Base-by-base conservation (phyloP, 1,284 basidiomycete species). In the Chondrostereum purpureum region DNA sequence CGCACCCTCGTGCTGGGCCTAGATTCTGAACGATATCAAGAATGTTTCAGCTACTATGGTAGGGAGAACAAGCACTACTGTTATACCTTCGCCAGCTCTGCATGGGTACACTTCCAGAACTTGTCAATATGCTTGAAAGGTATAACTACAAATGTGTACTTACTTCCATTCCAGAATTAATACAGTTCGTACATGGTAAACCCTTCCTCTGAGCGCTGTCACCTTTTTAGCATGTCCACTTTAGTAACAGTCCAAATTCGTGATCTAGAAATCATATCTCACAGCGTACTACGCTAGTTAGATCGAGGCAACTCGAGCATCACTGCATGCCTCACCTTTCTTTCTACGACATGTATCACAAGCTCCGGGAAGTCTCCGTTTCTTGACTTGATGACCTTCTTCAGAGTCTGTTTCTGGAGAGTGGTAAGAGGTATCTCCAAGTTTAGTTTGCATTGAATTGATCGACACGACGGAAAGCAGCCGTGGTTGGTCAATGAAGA, bases 341-440 rank as follows among this genome's bases (percentile, higher is more conserved):
- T 24, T 16, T 24, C 17, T 16, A 11, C 39, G 17, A 24, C 39
- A 41, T 5, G 22, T 5, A 24, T 41, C 39, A 21, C 39, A 41
- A 10, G 39, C 39, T 18, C 39, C 39, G 14, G 16, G 39, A 10
- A 41, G 22, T 22, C 39, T 21, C 3, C 39, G 39, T 24, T 22
- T 41, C 22, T 41, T 41, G 2, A 18, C 4, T 20, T n/a, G 11
- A 18, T n/a, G 2, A 22, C 2, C 20, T 18, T 21, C 16, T 22
- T 22, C 39, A n/a, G 20, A 41, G 13, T 41, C 20, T 23, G 2
- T 3, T 11, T 3, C 39, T 24, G 16, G 16, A 41, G 39, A 19
- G 37, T 17, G 13, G 16, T 13, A 39, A 39, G 17, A 13, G 4
- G 6, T n/a, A 34, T 4, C n/a, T 34, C n/a, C 33, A 3, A 16